phyloP scores from a whole-genome alignment of 495 filamentous ascomycete genomes.

The Aspergillus baeticus region DNA sequence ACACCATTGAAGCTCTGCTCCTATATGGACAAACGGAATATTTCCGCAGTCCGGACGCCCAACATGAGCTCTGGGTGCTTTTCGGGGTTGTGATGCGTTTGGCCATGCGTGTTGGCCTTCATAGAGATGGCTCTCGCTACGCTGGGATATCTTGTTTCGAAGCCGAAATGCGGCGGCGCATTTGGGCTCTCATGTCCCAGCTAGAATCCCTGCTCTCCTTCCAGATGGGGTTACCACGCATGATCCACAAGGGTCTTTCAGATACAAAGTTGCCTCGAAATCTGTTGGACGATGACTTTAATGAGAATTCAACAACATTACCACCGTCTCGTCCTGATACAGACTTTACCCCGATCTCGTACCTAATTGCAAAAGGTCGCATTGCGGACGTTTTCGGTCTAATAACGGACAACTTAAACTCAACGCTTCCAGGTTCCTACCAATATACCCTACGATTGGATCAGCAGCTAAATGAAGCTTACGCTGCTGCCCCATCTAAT shows the following conservation, averaged over 20 bases:
- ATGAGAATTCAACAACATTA: not conserved
- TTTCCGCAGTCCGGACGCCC: conserved; percentile 7
- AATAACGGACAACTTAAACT: not conserved
- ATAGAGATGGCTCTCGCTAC: conserved; percentile 2
- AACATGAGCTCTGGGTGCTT: conserved; percentile 7
- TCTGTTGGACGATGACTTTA: conserved; percentile 5
- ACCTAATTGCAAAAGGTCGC: conserved; percentile 3
- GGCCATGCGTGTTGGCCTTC: conserved; percentile 4
- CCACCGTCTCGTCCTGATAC: conserved; percentile 7
- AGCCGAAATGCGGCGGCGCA: conserved; percentile 9
- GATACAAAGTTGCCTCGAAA: conserved; percentile 5
- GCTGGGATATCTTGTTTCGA: conserved; percentile 2
- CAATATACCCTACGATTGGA: conserved; percentile 1
- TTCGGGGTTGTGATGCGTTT: conserved; percentile 1
- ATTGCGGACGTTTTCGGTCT: not conserved
- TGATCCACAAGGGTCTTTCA: not conserved
- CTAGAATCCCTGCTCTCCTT: conserved; percentile 1
- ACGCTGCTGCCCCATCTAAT: not conserved
- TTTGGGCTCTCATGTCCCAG: conserved; percentile 5
- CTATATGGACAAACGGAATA: conserved; percentile 3
- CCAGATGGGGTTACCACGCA: conserved; percentile 5
- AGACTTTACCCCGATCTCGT: conserved; percentile 1
- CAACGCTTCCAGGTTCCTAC: not conserved
- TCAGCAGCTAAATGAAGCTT: not conserved
- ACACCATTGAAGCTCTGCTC: conserved; percentile 9